These are phyloP conservation scores for Amauroascus verrucosus DNA, from an alignment of 2,329 filamentous ascomycete species.

Conservation along the genomic window DNA sequence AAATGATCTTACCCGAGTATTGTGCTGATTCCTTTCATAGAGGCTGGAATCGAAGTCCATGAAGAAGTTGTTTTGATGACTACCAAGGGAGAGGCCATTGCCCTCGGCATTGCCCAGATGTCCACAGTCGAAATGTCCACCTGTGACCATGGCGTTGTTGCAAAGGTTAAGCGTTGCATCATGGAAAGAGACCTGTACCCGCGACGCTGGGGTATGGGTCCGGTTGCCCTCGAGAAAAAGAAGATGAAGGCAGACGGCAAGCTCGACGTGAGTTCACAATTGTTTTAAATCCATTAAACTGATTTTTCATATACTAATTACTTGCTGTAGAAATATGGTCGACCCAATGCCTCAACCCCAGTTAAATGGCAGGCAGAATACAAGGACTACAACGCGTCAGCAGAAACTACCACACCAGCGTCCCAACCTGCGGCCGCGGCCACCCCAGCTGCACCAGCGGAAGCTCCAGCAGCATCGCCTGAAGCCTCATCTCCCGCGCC, in stretches of 20 bases:
- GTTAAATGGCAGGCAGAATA: conserved; percentile 88
- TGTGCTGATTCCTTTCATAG: conserved; percentile 36
- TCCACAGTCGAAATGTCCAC: conserved; percentile 93
- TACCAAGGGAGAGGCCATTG: conserved; percentile 97
- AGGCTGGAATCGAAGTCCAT: conserved; percentile 81
- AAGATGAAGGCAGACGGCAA: conserved; percentile 98
- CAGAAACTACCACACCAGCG: conserved; percentile 27
- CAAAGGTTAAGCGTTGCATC: conserved; percentile 98
- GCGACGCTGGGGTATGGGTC: conserved; percentile 89
- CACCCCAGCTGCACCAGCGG: conserved; percentile 31
- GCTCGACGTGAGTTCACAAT: conserved; percentile 58
- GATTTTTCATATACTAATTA: conserved; percentile 26
- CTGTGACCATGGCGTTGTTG: conserved; percentile 94
- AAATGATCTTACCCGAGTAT: not conserved
- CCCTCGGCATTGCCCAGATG: conserved; percentile 94
- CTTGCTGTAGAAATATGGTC: conserved; percentile 64
- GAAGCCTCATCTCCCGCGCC: conserved; percentile 24
- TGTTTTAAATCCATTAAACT: not conserved
- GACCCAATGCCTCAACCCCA: conserved; percentile 83
- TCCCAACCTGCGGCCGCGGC: conserved; percentile 39
- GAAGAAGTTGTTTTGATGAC: conserved; percentile 98
- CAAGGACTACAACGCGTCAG: conserved; percentile 64
- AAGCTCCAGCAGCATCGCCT: conserved; percentile 22
- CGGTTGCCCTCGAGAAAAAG: conserved; percentile 94
- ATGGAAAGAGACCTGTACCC: conserved; percentile 99